Evolutionary conservation across 2,329 filamentous ascomycete species (phyloP).

Genomic region (Mycosphaerella arachidis): DNA sequence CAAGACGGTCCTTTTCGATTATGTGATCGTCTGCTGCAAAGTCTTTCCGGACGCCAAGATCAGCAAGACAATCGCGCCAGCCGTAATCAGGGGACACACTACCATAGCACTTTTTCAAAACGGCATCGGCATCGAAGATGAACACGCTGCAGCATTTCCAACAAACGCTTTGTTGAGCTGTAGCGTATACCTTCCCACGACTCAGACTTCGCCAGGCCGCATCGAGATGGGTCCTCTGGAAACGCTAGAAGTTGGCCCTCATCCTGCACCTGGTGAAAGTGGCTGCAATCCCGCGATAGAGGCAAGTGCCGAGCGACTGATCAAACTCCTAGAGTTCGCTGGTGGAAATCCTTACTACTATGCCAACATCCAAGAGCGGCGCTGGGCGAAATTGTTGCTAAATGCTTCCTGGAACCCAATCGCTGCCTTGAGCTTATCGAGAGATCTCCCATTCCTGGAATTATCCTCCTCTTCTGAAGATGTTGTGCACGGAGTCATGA

Average conservation of each 20-base stretch:
- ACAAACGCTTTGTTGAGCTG: constrained; percentile 51
- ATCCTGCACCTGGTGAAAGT: constrained; percentile 33
- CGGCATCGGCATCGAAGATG: constrained; percentile 57
- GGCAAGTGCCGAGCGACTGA: constrained; percentile 25
- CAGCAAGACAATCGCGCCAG: constrained; percentile 37
- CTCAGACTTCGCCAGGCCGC: constrained; percentile 47
- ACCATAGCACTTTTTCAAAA: constrained; percentile 59
- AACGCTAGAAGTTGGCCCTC: constrained; percentile 48
- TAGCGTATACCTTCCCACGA: constrained; percentile 52
- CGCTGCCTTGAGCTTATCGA: constrained; percentile 52
- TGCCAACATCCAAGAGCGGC: constrained; percentile 52
- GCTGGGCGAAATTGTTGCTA: constrained; percentile 59
- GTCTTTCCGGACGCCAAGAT: constrained; percentile 39
- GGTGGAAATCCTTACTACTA: constrained; percentile 48
- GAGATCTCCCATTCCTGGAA: constrained; percentile 49
- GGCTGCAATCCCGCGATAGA: neutral
- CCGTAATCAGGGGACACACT: constrained; percentile 40
- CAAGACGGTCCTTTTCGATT: constrained; percentile 41
- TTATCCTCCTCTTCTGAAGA: constrained; percentile 37
- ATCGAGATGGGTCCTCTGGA: constrained; percentile 47
- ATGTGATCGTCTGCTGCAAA: constrained; percentile 47
- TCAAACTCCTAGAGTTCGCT: constrained; percentile 32
- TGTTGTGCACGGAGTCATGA: constrained; percentile 41
- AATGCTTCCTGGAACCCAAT: constrained; percentile 61
- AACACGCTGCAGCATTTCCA: constrained; percentile 49